A percentile compares a stretch with the other conserved stretches of the same genome.
Conservation (phyloP, 2,329 filamentous ascomycete genomes). For the Metarhizium robertsii region DNA sequence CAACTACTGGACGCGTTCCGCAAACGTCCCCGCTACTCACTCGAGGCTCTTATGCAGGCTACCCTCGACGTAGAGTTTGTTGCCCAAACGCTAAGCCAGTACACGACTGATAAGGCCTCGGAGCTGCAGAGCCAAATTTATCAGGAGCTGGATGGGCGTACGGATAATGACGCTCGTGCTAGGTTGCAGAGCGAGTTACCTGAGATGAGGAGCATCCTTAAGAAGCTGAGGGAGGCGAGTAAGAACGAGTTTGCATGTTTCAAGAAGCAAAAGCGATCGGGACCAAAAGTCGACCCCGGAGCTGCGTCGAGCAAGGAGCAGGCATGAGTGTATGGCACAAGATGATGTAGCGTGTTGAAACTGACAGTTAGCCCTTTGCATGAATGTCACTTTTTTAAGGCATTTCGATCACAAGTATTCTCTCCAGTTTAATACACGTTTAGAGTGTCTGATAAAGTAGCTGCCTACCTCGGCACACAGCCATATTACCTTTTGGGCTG, state of each 20-base stretch:
- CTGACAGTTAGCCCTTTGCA: neutral
- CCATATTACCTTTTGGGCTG: neutral
- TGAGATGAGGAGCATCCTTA: conserved; percentile 80
- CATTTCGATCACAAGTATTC: too few species aligned
- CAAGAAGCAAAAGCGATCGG: conserved; percentile 48
- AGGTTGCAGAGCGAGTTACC: conserved; percentile 78
- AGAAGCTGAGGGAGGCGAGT: conserved; percentile 71
- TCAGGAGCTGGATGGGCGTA: conserved; percentile 78
- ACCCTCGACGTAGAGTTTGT: conserved; percentile 97
- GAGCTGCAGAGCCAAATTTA: conserved; percentile 86
- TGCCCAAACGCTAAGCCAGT: conserved; percentile 83
- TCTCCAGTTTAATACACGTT: too few species aligned
- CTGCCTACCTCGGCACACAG: too few species aligned
- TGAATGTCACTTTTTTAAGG: neutral
- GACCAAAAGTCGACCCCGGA: conserved; percentile 22
- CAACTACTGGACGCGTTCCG: conserved; percentile 77
- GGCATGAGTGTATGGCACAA: neutral
- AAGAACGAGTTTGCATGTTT: conserved; percentile 86
- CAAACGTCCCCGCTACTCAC: conserved; percentile 57
- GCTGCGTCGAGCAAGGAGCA: neutral
- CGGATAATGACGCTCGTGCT: conserved; percentile 75
- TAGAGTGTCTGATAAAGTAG: too few species aligned
- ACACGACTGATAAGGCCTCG: conserved; percentile 73
- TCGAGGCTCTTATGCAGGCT: conserved; percentile 86
- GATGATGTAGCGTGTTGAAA: neutral